phyloP scores from a whole-genome alignment of 192 early-diverging fungal genomes.

The Irineochytrium annulatum region DNA sequence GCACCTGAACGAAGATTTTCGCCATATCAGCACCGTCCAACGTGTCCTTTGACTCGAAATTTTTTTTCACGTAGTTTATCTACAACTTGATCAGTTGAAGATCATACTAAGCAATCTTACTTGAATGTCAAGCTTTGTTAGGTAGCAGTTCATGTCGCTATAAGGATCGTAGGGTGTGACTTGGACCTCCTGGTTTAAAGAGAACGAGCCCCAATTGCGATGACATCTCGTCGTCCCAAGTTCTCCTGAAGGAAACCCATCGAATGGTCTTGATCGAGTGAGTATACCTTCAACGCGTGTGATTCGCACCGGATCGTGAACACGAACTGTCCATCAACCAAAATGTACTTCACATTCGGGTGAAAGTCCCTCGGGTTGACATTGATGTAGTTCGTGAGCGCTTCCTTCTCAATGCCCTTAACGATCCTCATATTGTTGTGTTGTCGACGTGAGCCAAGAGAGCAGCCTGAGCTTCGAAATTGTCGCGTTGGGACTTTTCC shows the following conservation, averaged over 20 bases:
- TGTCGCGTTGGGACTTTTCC: too few species aligned
- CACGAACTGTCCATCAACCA: slow-evolving; percentile 72
- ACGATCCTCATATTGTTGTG: too few species aligned
- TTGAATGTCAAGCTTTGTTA: slow-evolving; percentile 43
- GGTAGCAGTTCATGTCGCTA: slow-evolving; percentile 39
- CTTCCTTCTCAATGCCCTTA: too few species aligned
- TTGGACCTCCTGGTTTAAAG: slow-evolving; percentile 57
- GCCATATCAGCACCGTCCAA: slow-evolving; percentile 75
- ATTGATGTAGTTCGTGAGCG: slow-evolving; percentile 73
- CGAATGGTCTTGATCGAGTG: slow-evolving; percentile 35
- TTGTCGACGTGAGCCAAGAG: too few species aligned
- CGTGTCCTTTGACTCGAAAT: slow-evolving; percentile 38
- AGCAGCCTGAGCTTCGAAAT: too few species aligned
- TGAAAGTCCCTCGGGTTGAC: slow-evolving; percentile 71
- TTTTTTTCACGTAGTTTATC: slow-evolving; percentile 27
- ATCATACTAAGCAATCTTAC: slow-evolving; percentile 14
- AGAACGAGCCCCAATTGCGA: slow-evolving; percentile 64
- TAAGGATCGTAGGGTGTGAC: slow-evolving; percentile 62
- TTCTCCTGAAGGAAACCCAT: slow-evolving; percentile 38
- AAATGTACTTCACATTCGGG: slow-evolving; percentile 61
- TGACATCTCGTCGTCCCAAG: slow-evolving; percentile 56
- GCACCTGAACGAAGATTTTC: slow-evolving; percentile 46
- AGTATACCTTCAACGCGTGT: background rate
- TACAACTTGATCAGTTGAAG: background rate
- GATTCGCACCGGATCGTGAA: slow-evolving; percentile 70